A percentile compares a stretch with the other conserved stretches of the same genome.
Evolutionary conservation across 768 basidiomycete genomes (phyloP).

Genomic region (Collybiopsis confluens): DNA sequence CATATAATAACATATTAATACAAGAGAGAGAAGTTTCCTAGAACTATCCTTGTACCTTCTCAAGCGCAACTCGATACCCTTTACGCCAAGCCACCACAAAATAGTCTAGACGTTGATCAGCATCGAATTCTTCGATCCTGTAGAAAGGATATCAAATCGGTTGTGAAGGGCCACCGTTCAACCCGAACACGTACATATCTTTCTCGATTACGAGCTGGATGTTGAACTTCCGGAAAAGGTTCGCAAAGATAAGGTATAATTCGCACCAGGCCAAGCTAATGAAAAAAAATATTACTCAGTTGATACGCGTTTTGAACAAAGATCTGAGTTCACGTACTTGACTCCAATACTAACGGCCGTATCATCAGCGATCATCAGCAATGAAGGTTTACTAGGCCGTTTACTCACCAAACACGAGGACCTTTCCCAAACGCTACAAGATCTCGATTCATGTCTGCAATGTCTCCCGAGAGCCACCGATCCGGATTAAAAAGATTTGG

Average conservation of each 20-base stretch:
- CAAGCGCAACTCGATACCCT: no score
- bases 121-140: no score
- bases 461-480: constrained; percentile 34
- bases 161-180: no score
- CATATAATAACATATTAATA: no score
- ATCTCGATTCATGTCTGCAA: constrained; percentile 28
- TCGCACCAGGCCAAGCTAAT: constrained; percentile 10
- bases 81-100: no score
- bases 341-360: background rate
- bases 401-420: constrained; percentile 4
- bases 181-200: background rate
- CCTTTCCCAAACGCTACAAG: constrained; percentile 31
- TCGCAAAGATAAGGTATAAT: constrained; percentile 9
- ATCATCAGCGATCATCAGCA: background rate
- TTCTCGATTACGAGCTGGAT: background rate
- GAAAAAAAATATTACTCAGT: background rate
- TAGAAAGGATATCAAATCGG: no score
- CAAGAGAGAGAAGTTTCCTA: no score
- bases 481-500: constrained; percentile 36
- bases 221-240: constrained; percentile 6
- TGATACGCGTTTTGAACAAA: no score
- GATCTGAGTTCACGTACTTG: background rate
- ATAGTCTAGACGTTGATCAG: no score
- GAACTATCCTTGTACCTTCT: no score
- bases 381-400: no score